Percentiles rank a stretch among this genome's conserved stretches.
Conservation (phyloP, 192 early-diverging fungal species). For the Chytriomyces sp. region DNA sequence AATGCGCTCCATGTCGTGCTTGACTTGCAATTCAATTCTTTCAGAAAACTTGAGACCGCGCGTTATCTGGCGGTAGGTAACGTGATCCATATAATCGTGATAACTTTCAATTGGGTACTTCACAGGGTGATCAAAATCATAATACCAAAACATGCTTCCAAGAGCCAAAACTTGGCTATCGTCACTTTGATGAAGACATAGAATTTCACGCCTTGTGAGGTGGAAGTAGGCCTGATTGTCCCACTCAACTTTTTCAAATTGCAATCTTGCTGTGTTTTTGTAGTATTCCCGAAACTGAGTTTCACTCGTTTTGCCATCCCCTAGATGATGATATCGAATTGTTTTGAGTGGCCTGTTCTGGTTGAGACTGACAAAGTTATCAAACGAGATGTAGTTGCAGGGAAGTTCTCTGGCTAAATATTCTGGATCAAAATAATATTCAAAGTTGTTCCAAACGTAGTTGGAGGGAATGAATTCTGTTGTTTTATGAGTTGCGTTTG, state of each 20-base stretch:
- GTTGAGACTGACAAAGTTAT: slow-evolving; percentile 42
- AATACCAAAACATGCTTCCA: slow-evolving; percentile 42
- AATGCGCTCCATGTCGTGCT: not conserved
- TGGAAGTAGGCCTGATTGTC: slow-evolving; percentile 31
- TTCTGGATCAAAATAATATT: slow-evolving; percentile 38
- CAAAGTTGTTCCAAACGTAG: slow-evolving; percentile 38
- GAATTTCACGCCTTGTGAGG: slow-evolving; percentile 10
- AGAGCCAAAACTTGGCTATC: slow-evolving; percentile 29
- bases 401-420: slow-evolving; percentile 23
- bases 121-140: slow-evolving; percentile 28
- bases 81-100: slow-evolving; percentile 23
- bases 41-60: slow-evolving; percentile 8
- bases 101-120: slow-evolving; percentile 30
- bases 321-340: slow-evolving; percentile 37
- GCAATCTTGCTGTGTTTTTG: slow-evolving; percentile 20
- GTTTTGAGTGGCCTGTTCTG: not conserved
- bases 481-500: not conserved
- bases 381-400: slow-evolving; percentile 33
- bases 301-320: slow-evolving; percentile 28
- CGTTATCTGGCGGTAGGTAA: slow-evolving; percentile 10
- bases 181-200: slow-evolving; percentile 25
- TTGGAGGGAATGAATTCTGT: slow-evolving; percentile 22
- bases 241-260: slow-evolving; percentile 32
- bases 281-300: slow-evolving; percentile 41
- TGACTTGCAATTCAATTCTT: not conserved